Evolutionary conservation across 805 yeast genomes (phyloP), one percentile per base, ranked within the genome.

Genomic region (Teunomyces stri): DNA sequence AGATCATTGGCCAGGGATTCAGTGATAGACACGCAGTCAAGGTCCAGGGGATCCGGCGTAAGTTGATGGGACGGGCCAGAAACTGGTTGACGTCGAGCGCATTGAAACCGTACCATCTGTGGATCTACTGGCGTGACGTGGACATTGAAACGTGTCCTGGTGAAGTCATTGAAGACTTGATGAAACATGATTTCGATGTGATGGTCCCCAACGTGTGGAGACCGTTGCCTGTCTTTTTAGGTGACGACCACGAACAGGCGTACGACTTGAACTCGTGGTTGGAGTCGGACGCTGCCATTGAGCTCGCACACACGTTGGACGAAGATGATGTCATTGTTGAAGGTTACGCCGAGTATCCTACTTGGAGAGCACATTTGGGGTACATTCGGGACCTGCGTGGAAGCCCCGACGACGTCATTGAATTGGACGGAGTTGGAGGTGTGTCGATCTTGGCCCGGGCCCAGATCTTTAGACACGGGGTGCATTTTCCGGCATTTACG

Each of bases 221-320:
- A 57, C 99, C 98, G 2, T 75, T 94, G 51, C 99, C 99, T 2
- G 85, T 84, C 40, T 94, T 91, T 68, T 78, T 94, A 52, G 95
- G 94, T 15, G 80, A 81, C 53, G 46, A 50, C 21, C 34, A 13
- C 16, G 95, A 88, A 62, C 99, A 94, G 67, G 90, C 98, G 1
- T 94, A 94, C 65, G 99, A 94, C 68, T 79, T 94, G 61, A 94
- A 94, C 68, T 88, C 97, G 11, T 94, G 99, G 99, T 80, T 89
- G 48, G 99, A 94, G 69, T 82, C 91, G 3, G 85, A 82, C 5
- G 82, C 85, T 7, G 97, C 89, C 1, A 50, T 85, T 12, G 81
- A 81, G 43, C 66, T 87, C 56, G 94, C 95, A 0, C 63, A 69
- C 35, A 74, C 76, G 0, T 69, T 87, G 46, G 80, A 78, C 47